phyloP scores from a whole-genome alignment of 2,329 filamentous ascomycete species.

The Hypomyces rosellus region DNA sequence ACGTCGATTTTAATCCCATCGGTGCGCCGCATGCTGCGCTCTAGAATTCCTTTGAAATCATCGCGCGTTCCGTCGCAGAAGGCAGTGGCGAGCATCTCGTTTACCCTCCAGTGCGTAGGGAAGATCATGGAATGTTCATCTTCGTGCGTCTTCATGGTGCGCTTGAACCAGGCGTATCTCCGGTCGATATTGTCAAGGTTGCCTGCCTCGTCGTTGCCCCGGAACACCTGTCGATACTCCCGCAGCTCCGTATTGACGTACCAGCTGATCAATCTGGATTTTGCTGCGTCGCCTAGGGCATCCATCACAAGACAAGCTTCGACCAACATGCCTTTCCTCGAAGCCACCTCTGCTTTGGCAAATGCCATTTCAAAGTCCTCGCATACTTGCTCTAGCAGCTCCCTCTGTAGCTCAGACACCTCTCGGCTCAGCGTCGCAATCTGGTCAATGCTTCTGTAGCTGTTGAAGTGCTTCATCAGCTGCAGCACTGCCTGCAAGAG shows the following conservation, averaged over 20 bases:
- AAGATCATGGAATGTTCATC: constrained; percentile 88
- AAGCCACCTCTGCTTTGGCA: constrained; percentile 73
- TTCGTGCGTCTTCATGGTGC: constrained; percentile 93
- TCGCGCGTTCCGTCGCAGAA: constrained; percentile 96
- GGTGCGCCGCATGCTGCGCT: constrained; percentile 72
- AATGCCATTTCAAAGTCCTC: constrained; percentile 97
- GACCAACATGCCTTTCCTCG: constrained; percentile 62
- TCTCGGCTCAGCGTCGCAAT: constrained; percentile 90
- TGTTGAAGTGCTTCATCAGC: constrained; percentile 98
- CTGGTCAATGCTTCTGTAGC: constrained; percentile 95
- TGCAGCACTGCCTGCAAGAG: constrained; percentile 92
- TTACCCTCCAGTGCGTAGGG: constrained; percentile 79
- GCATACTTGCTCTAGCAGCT: constrained; percentile 94
- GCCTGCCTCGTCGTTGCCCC: constrained; percentile 93
- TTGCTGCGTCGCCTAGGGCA: constrained; percentile 81
- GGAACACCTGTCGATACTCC: constrained; percentile 92
- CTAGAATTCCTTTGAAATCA: constrained; percentile 89
- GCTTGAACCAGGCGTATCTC: constrained; percentile 91
- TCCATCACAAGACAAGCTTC: constrained; percentile 95
- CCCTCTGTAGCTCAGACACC: constrained; percentile 86
- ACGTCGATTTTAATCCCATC: constrained; percentile 82
- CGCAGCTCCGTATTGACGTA: constrained; percentile 96
- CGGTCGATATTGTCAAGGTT: constrained; percentile 94
- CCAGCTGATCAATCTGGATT: constrained; percentile 80
- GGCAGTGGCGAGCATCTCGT: constrained; percentile 80